phyloP scores from a whole-genome alignment of 768 basidiomycete genomes.

The Harrya chromipes region DNA sequence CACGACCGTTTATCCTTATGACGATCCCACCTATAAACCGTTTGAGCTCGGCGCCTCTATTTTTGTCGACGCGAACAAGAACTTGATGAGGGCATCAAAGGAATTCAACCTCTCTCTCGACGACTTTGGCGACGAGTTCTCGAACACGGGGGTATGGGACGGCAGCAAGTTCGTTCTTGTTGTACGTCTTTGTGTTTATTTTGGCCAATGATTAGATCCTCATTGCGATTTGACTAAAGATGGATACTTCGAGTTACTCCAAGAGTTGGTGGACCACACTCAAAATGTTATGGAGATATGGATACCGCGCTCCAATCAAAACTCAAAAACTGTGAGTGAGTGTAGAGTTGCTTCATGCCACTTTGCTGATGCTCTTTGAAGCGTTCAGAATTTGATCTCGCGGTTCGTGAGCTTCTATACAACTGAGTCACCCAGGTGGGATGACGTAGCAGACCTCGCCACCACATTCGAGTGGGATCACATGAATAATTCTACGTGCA shows the following conservation, averaged over 20 bases:
- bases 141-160: slow-evolving; percentile 73
- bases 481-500: slow-evolving; percentile 48
- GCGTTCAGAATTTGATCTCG: slow-evolving; percentile 54
- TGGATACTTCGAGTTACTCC: slow-evolving; percentile 37
- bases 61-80: slow-evolving; percentile 75
- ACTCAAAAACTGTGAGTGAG: slow-evolving; percentile 51
- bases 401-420: slow-evolving; percentile 56
- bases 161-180: slow-evolving; percentile 66
- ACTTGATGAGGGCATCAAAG: slow-evolving; percentile 67
- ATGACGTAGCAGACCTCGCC: slow-evolving; percentile 58
- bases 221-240: slow-evolving; percentile 27
- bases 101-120: slow-evolving; percentile 71
- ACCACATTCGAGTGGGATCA: slow-evolving; percentile 47
- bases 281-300: slow-evolving; percentile 78
- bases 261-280: slow-evolving; percentile 67
- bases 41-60: slow-evolving; percentile 88
- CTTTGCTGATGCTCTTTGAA: slow-evolving; percentile 22
- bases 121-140: slow-evolving; percentile 48
- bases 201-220: neutral
- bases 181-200: slow-evolving; percentile 38
- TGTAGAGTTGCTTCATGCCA: neutral
- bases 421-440: slow-evolving; percentile 54
- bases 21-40: slow-evolving; percentile 51
- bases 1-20: slow-evolving; percentile 72
- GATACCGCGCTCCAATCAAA: slow-evolving; percentile 54